phyloP scores from a whole-genome alignment of 768 basidiomycete species.

The Lepiota brunneoincarnata region DNA sequence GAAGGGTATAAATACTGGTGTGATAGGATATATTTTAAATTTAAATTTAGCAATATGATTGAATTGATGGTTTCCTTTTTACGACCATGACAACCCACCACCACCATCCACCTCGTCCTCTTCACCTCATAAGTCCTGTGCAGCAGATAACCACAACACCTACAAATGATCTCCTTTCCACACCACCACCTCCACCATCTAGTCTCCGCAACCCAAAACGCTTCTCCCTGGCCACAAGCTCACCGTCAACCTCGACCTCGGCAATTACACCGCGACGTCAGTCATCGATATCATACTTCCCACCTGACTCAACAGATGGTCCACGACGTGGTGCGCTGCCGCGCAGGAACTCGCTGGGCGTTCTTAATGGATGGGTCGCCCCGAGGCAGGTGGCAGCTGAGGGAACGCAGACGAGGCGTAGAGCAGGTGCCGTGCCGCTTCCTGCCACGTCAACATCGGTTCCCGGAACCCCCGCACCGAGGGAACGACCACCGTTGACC shows the following conservation, averaged over 20 bases:
- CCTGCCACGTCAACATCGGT: background rate
- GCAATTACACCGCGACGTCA: constrained; percentile 34
- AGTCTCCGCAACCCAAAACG: background rate
- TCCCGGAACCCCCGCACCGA: constrained; percentile 9
- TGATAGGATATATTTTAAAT: too few species aligned
- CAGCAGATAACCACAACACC: background rate
- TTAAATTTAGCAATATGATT: too few species aligned
- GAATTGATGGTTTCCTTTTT: too few species aligned
- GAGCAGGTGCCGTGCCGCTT: constrained; percentile 24
- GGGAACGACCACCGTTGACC: constrained; percentile 49
- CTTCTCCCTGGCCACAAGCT: background rate
- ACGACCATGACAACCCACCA: constrained; percentile 4
- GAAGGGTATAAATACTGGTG: too few species aligned
- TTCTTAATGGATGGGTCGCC: background rate
- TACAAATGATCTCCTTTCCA: background rate
- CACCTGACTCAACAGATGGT: constrained; percentile 19
- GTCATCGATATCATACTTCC: constrained; percentile 54
- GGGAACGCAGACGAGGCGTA: constrained; percentile 20
- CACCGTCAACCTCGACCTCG: background rate
- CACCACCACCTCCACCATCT: constrained; percentile 4
- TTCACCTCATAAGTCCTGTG: constrained; percentile 4
- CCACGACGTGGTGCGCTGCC: constrained; percentile 13
- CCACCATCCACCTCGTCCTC: background rate
- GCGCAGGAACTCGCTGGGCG: constrained; percentile 13
- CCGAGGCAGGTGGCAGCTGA: background rate